These are phyloP conservation scores for Saraca asoca DNA, from an alignment of 331 rosid species.

Conservation along the genomic window DNA sequence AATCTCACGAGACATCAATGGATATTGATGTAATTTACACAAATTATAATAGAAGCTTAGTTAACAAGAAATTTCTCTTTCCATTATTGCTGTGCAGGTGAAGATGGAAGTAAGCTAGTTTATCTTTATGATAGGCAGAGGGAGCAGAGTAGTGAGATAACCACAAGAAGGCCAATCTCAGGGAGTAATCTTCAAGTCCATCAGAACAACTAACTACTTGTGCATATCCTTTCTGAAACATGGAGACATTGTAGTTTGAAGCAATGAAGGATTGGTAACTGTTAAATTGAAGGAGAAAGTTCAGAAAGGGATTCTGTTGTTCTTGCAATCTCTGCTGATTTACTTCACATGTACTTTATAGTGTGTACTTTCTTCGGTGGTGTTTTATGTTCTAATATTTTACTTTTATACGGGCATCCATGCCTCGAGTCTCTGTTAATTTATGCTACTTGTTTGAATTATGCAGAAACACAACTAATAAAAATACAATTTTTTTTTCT, in stretches of 20 bases:
- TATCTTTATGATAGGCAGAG: not conserved
- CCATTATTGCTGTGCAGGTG: not conserved
- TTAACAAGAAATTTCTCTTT: not conserved
- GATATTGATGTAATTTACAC: no score
- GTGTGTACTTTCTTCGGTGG: conserved; percentile 34
- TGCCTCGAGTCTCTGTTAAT: conserved; percentile 18
- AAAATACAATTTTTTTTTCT: not conserved
- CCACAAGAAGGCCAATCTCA: conserved; percentile 14
- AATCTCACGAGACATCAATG: no score
- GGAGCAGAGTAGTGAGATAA: conserved; percentile 22
- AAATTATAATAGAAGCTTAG: not conserved
- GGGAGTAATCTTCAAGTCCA: conserved; percentile 25
- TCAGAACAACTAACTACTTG: conserved; percentile 25
- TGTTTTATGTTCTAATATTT: conserved; percentile 3
- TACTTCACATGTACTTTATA: conserved; percentile 23
- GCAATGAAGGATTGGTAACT: not conserved
- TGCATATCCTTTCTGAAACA: conserved; percentile 17
- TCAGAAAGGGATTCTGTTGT: conserved; percentile 10
- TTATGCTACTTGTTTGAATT: conserved; percentile 37
- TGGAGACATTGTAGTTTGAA: conserved; percentile 29
- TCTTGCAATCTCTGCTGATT: conserved; percentile 24
- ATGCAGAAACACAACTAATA: conserved; percentile 20
- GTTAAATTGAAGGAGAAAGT: conserved; percentile 18
- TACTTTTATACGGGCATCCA: conserved; percentile 21
- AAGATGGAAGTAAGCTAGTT: conserved; percentile 15